These are phyloP conservation scores for Rhizophagus sp. DNA, from an alignment of 192 early-diverging fungal genomes.

Conservation along the genomic window DNA sequence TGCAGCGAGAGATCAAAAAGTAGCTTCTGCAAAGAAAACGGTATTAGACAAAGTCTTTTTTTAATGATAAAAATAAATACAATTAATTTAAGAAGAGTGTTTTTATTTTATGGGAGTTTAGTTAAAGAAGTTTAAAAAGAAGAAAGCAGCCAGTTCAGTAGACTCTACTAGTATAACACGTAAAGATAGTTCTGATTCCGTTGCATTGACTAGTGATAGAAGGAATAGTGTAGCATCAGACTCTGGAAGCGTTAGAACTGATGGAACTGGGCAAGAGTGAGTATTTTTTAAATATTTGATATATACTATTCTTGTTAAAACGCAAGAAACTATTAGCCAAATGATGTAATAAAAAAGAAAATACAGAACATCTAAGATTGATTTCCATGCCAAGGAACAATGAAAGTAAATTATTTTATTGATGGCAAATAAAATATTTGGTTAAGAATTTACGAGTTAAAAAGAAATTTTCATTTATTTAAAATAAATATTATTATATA, in stretches of 20 bases:
- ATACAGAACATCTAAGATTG: slow-evolving; percentile 24
- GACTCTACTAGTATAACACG: neutral
- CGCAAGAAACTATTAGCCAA: neutral
- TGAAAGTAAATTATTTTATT: slow-evolving; percentile 5
- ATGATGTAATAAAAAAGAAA: slow-evolving; percentile 8
- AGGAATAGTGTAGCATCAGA: slow-evolving; percentile 16
- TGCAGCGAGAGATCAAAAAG: slow-evolving; percentile 16
- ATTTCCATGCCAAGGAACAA: neutral
- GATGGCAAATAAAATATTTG: neutral
- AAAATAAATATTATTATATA: neutral
- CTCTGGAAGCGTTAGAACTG: slow-evolving; percentile 12
- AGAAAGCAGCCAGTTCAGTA: slow-evolving; percentile 17
- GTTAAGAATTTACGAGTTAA: neutral
- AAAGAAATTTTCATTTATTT: neutral
- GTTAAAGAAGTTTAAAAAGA: slow-evolving; percentile 29
- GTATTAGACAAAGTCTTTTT: slow-evolving; percentile 6
- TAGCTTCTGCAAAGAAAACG: slow-evolving; percentile 26
- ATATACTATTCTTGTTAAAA: neutral
- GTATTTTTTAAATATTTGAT: neutral
- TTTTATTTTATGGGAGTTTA: neutral
- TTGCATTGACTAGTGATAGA: neutral
- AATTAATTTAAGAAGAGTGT: neutral
- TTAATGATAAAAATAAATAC: neutral
- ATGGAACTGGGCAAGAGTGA: neutral
- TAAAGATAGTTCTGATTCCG: slow-evolving; percentile 7